These are phyloP conservation scores for Asterella californica DNA, from an alignment of 225 moss, liverwort and hornwort species.

Conservation along the genomic window DNA sequence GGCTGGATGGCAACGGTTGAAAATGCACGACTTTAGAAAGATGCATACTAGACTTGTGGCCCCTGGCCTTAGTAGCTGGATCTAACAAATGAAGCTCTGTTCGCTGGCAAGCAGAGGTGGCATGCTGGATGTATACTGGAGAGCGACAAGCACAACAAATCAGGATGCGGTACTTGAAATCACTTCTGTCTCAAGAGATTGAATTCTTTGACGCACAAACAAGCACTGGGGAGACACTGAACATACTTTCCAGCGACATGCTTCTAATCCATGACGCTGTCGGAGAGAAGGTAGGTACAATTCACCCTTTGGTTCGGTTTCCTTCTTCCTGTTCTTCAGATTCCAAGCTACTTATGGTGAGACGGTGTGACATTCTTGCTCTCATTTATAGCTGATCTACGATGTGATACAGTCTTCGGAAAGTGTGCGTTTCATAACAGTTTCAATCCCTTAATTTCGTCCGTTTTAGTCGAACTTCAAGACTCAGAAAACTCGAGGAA, in stretches of 20 bases:
- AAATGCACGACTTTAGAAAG: background rate
- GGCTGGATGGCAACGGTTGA: background rate
- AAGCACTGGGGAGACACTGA: conserved; percentile 51
- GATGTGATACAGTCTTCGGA: background rate
- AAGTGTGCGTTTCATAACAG: too few species aligned
- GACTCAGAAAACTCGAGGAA: too few species aligned
- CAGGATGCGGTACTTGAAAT: conserved; percentile 55
- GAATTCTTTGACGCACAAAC: conserved; percentile 57
- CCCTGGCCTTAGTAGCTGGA: background rate
- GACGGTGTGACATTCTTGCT: background rate
- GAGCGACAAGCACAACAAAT: conserved; percentile 68
- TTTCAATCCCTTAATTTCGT: too few species aligned
- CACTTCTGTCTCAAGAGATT: conserved; percentile 67
- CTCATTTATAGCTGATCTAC: background rate
- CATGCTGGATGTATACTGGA: conserved; percentile 84
- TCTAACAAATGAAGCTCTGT: background rate
- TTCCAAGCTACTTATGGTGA: too few species aligned
- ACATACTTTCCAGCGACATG: conserved; percentile 54
- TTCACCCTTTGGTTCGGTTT: too few species aligned
- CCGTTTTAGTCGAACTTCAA: too few species aligned
- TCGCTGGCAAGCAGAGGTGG: conserved; percentile 50
- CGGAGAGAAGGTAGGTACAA: conserved; percentile 65
- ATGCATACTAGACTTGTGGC: background rate
- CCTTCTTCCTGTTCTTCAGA: too few species aligned
- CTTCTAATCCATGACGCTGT: conserved; percentile 75